phyloP scores from a whole-genome alignment of 2,329 filamentous ascomycete genomes.

The Aspergillus sclerotialis region DNA sequence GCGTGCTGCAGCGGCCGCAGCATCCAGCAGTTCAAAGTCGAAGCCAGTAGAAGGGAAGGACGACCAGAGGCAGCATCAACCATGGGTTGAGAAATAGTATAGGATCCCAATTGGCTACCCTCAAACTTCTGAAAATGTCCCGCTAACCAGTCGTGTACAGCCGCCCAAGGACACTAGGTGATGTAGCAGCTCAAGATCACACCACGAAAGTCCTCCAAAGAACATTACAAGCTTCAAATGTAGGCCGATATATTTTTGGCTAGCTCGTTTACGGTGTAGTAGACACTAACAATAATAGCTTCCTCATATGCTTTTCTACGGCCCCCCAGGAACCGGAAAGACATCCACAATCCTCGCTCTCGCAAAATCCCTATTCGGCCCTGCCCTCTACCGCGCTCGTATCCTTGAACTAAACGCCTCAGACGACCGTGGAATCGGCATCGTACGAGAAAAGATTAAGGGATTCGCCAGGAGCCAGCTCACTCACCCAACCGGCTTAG shows the following conservation, averaged over 20 bases:
- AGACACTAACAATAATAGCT: constrained; percentile 46
- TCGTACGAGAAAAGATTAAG: constrained; percentile 97
- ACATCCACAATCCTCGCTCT: constrained; percentile 96
- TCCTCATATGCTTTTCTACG: constrained; percentile 99
- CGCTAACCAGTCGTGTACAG: constrained; percentile 41
- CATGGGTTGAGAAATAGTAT: constrained; percentile 99
- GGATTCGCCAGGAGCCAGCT: constrained; percentile 95
- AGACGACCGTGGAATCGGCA: constrained; percentile 94
- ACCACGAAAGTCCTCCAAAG: constrained; percentile 87
- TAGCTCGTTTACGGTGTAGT: background rate
- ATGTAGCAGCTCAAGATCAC: constrained; percentile 96
- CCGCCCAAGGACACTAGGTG: constrained; percentile 84
- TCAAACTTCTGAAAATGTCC: background rate
- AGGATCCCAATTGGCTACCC: constrained; percentile 3
- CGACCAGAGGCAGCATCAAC: constrained; percentile 64
- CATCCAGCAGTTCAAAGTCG: constrained; percentile 59
- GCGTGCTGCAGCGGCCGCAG: constrained; percentile 63
- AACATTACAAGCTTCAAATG: constrained; percentile 90
- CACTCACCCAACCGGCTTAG: constrained; percentile 64
- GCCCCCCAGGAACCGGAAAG: constrained; percentile 94
- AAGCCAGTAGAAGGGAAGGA: constrained; percentile 59
- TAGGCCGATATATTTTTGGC: constrained; percentile 30
- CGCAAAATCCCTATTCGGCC: constrained; percentile 94
- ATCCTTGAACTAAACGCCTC: constrained; percentile 99
- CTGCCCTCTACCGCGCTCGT: constrained; percentile 82